Base-by-base conservation (phyloP, 495 filamentous ascomycete genomes). In the Chaetomium tenue region DNA sequence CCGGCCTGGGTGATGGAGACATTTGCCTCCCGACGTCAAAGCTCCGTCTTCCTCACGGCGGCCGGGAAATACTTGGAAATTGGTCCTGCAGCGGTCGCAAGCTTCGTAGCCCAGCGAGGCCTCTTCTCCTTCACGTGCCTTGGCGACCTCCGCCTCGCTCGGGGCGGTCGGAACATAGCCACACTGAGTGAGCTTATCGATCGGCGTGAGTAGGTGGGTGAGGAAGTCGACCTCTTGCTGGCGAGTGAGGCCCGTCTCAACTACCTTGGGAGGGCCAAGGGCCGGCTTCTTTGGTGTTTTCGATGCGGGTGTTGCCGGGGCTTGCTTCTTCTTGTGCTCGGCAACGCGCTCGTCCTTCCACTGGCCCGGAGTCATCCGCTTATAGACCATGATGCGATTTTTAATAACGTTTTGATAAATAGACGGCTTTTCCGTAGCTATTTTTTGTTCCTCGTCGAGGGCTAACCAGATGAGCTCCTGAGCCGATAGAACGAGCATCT, bases 51-150 rank as follows among this genome's bases (percentile, higher is more conserved):
- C 84, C 58, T 85, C 83, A 54, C 91, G 83, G 40, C 94, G 88
- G 18, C 91, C 91, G 8, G 93, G 91, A 68, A 95, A 98, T 18
- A 96, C 91, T 73, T 97, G 92, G 70, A 99, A 98, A 30, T 93
- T 86, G 23, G 83, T 84, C 25, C 76, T 81, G 74, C 94, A 99
- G 16, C 94, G 88, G 70, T 97, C 93, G 70, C 94, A 99, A 18
- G 82, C 76, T 76, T 98, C 95, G 81, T 86, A 96, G 48, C 90
- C 89, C 46, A 85, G 81, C 13, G 87, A 83, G 8, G 85, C 81
- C 47, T 84, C 76, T 3, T 91, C 79, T 0, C 87, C 92, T 57
- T 81, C 81, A 33, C 77, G 81, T 9, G 92, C 90, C 33, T 81
- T 72, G 57, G 70, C 53, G 30, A 81, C 75, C 20, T 77, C 79